A percentile compares a stretch with the other conserved stretches of the same genome.
Evolutionary conservation across 345 rosid species (phyloP).

Genomic region (Conringia planisiliqua): DNA sequence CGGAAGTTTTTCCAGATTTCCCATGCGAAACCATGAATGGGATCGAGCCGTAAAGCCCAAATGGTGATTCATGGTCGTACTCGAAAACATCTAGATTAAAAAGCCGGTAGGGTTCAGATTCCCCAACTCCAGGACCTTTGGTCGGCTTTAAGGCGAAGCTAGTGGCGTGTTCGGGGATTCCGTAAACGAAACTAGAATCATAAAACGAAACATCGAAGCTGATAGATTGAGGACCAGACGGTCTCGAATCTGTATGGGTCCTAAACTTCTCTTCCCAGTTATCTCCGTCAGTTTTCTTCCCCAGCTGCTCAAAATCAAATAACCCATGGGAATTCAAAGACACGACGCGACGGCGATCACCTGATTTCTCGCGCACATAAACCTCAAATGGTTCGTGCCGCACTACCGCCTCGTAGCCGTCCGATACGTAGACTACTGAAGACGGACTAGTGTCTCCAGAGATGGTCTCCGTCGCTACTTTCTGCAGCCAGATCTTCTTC

Average conservation of each 20-base stretch:
- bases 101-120: conserved; percentile 85
- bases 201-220: conserved; percentile 94
- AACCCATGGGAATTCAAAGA: conserved; percentile 79
- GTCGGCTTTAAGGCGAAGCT: conserved; percentile 86
- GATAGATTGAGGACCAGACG: conserved; percentile 87
- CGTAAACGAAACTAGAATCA: conserved; percentile 76
- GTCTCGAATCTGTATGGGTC: conserved; percentile 76
- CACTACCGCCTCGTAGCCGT: conserved; percentile 72
- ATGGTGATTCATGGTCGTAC: conserved; percentile 82
- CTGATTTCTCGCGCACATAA: conserved; percentile 59
- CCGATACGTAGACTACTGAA: conserved; percentile 62
- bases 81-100: conserved; percentile 96
- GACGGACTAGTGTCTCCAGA: conserved; percentile 51
- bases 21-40: conserved; percentile 95
- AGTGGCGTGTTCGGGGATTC: conserved; percentile 91
- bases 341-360: conserved; percentile 51
- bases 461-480: conserved; percentile 45
- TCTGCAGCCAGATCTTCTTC: conserved; percentile 71
- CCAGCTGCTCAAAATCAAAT: conserved; percentile 88
- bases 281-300: conserved; percentile 62
- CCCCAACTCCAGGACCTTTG: conserved; percentile 80
- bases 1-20: conserved; percentile 61
- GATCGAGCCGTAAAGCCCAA: conserved; percentile 90
- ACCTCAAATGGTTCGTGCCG: conserved; percentile 87
- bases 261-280: conserved; percentile 92